Base-by-base conservation (phyloP, 129 eudicot genomes). In the Helichrysum umbraculigerum region DNA sequence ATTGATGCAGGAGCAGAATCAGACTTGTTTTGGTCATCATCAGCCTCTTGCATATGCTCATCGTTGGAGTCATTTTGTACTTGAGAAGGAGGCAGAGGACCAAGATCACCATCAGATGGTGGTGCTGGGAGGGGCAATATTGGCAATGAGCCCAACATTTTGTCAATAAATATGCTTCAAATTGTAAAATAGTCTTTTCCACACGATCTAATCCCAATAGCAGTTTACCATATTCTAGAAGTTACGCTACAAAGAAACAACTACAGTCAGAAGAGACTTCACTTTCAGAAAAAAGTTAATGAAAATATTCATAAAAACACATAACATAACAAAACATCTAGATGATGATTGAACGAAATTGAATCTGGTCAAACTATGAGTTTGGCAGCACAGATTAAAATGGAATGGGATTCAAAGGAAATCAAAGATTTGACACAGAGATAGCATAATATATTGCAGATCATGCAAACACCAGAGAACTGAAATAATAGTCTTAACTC, bases 111-210 rank as follows among this genome's bases (percentile, higher is more conserved):
- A 88, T 90, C 95, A 17, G 88, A 35, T 3, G 98, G 97, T 3
- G 98, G 98, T 35, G 98, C 95, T 1, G 98, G 98, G 21, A 90
- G 95, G 32, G 98, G 97, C 76, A 93, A 77, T 80, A 93, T 93
- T 0, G 90, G 95, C 78, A 72, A 42, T 2, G 88, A 69, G 67
- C 96, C 96, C 75, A 88, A 74, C 96, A 88, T 88, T 56, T 80
- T 37, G 44, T 5, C 16, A 2, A 19, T n/a, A 62, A 76, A 10
- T 42, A 34, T 60, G 58, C 0, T 56, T 65, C 54, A 71, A 14
- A 57, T 41, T 11, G 41, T 58, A 57, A 30, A 39, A 39, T 35
- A 34, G 51, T 54, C 44, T 64, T 64, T 44, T 56, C 33, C 42
- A 66, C 25, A 47, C 14, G 22, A 37, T 68, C 66, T 64, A 66